phyloP scores from a whole-genome alignment of 2,329 filamentous ascomycete genomes.

The Lachnellula hyalina region DNA sequence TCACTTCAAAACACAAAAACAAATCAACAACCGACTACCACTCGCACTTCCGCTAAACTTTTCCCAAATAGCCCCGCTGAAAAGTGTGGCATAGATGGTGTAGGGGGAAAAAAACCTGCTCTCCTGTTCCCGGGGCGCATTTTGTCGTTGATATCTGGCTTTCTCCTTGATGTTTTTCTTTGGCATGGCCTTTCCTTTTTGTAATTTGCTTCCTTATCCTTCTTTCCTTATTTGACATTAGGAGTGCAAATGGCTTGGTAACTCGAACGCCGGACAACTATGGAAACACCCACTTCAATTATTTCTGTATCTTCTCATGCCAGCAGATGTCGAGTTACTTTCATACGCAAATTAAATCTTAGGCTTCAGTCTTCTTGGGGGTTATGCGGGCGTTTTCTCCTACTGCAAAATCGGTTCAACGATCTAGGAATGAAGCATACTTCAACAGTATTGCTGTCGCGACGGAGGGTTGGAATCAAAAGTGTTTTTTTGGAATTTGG shows the following conservation, averaged over 20 bases:
- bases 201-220: no score
- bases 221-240: no score
- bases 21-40: background rate
- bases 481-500: background rate
- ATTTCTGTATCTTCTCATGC: background rate
- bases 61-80: no score
- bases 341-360: background rate
- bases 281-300: no score
- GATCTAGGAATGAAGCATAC: background rate
- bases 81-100: no score
- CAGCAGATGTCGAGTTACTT: background rate
- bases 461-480: background rate
- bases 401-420: background rate
- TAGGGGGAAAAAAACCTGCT: no score
- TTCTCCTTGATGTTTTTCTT: no score
- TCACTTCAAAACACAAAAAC: background rate
- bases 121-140: no score
- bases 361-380: background rate
- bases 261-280: no score
- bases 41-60: background rate
- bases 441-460: background rate
- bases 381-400: background rate
- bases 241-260: no score
- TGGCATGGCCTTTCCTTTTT: no score
- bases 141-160: no score